phyloP scores from a whole-genome alignment of 495 filamentous ascomycete genomes.

The Xylaria sp. region DNA sequence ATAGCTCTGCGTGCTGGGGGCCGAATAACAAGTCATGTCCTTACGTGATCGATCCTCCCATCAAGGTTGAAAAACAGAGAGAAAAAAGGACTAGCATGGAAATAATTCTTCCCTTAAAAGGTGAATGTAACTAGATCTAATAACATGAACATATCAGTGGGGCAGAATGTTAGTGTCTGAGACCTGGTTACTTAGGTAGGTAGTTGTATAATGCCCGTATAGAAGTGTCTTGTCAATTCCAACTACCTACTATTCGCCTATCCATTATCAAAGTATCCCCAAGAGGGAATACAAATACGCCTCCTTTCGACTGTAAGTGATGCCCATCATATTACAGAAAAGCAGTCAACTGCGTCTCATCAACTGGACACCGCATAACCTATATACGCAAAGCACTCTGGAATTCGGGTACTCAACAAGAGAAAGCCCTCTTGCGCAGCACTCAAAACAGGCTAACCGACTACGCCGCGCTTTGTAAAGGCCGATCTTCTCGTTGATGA shows the following conservation, averaged over 20 bases:
- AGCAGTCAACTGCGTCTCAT: background rate
- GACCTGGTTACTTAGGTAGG: too few species aligned
- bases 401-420: background rate
- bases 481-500: background rate
- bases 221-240: too few species aligned
- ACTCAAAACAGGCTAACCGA: too few species aligned
- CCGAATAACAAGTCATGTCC: background rate
- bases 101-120: background rate
- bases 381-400: background rate
- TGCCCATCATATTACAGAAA: background rate
- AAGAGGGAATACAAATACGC: background rate
- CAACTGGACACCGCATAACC: background rate
- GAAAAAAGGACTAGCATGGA: background rate
- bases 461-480: background rate
- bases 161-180: too few species aligned
- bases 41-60: background rate
- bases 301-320: background rate
- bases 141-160: too few species aligned
- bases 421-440: background rate
- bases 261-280: background rate
- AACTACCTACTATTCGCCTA: too few species aligned
- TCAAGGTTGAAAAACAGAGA: background rate
- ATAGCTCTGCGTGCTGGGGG: background rate
- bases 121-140: background rate
- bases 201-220: too few species aligned